Percentiles rank a stretch among this genome's conserved stretches.
Conservation (phyloP, 2,329 filamentous ascomycete genomes). For the Amphichorda felina region DNA sequence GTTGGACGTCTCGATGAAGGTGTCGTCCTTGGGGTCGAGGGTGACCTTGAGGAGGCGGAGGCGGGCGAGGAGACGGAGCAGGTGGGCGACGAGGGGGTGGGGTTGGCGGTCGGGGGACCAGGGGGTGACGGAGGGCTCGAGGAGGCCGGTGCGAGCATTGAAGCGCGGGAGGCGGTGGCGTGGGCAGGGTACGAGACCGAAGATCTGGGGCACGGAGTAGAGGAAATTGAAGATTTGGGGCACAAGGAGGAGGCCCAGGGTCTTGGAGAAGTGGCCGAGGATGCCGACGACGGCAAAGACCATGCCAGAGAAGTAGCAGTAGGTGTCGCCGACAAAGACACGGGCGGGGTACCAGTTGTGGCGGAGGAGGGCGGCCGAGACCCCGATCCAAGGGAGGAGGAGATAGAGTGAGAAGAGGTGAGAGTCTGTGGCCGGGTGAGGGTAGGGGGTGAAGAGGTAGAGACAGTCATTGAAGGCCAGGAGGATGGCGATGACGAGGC, state of each 20-base stretch:
- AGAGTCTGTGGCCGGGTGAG: slow-evolving; percentile 88
- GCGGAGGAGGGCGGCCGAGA: slow-evolving; percentile 71
- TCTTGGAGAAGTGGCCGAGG: slow-evolving; percentile 96
- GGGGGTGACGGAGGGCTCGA: slow-evolving; percentile 76
- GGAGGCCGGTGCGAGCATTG: slow-evolving; percentile 70
- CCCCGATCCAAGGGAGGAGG: slow-evolving; percentile 85
- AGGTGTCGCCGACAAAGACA: slow-evolving; percentile 96
- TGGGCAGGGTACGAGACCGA: slow-evolving; percentile 81
- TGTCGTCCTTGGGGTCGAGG: slow-evolving; percentile 52
- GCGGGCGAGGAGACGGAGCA: slow-evolving; percentile 55
- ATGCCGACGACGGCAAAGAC: slow-evolving; percentile 96
- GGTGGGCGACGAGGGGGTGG: slow-evolving; percentile 45
- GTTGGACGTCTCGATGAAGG: slow-evolving; percentile 73
- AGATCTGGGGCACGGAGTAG: slow-evolving; percentile 87
- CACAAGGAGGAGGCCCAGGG: slow-evolving; percentile 76
- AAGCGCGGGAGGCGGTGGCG: slow-evolving; percentile 84
- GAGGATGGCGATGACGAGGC: slow-evolving; percentile 75
- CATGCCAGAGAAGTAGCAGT: slow-evolving; percentile 99
- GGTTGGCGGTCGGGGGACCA: slow-evolving; percentile 62
- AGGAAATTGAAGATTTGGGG: slow-evolving; percentile 96
- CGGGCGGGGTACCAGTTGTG: slow-evolving; percentile 96
- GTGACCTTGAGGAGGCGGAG: slow-evolving; percentile 58
- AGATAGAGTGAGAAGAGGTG: slow-evolving; percentile 95
- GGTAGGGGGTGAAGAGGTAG: slow-evolving; percentile 74
- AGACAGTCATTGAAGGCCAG: slow-evolving; percentile 79